These are phyloP conservation scores for Leishmania major DNA, from an alignment of 208 protist genomes.

Conservation along the genomic window DNA sequence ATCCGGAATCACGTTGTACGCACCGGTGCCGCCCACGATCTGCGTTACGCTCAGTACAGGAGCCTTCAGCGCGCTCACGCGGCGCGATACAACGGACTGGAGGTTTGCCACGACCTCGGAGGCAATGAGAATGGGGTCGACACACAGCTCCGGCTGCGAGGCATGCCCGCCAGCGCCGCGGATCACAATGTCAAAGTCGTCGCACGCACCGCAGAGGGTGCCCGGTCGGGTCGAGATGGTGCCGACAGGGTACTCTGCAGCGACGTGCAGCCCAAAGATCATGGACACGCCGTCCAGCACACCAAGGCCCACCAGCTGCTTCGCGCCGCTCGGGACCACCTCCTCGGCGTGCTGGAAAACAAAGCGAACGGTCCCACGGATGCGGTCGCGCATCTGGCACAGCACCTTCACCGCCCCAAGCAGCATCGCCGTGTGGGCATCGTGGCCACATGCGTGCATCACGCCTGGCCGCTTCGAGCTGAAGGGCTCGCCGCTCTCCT, in stretches of 20 bases:
- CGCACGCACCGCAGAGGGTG: slow-evolving; percentile 50
- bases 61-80: slow-evolving; percentile 56
- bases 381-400: slow-evolving; percentile 45
- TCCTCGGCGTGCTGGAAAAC: slow-evolving; percentile 86
- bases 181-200: slow-evolving; percentile 78
- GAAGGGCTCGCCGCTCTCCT: slow-evolving; percentile 58
- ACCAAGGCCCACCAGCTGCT: slow-evolving; percentile 53
- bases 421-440: slow-evolving; percentile 74
- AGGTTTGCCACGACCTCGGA: slow-evolving; percentile 57
- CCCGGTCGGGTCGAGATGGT: slow-evolving; percentile 35
- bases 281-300: slow-evolving; percentile 65
- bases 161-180: slow-evolving; percentile 69
- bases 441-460: slow-evolving; percentile 80
- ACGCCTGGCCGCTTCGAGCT: slow-evolving; percentile 50
- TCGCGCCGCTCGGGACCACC: slow-evolving; percentile 60
- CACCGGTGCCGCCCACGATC: slow-evolving; percentile 51
- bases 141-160: slow-evolving; percentile 64
- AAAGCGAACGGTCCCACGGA: slow-evolving; percentile 74
- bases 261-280: slow-evolving; percentile 64
- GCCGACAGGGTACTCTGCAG: slow-evolving; percentile 24
- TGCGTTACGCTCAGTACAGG: slow-evolving; percentile 69
- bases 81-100: slow-evolving; percentile 70
- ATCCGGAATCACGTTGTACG: slow-evolving; percentile 80
- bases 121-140: slow-evolving; percentile 70
- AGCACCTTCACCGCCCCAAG: slow-evolving; percentile 67